Conservation (phyloP, 106 monocot species). For the Dactylorhiza incarnata region DNA sequence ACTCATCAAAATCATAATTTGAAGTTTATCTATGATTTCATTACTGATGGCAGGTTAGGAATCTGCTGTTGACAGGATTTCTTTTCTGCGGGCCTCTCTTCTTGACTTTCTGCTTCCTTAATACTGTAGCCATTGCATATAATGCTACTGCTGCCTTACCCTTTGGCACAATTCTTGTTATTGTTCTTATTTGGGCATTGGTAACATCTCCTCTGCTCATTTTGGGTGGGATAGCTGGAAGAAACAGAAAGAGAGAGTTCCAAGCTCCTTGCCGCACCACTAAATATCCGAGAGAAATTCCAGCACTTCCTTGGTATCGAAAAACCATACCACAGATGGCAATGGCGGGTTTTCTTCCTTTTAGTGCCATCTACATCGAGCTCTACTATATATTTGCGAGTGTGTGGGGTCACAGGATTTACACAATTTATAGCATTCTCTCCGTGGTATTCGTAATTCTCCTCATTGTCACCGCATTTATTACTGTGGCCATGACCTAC, state of each 20-base stretch:
- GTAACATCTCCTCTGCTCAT: slow-evolving; percentile 67
- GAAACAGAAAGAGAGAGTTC: slow-evolving; percentile 60
- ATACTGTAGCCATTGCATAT: slow-evolving; percentile 64
- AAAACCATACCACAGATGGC: slow-evolving; percentile 61
- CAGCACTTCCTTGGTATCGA: slow-evolving; percentile 58
- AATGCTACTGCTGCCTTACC: slow-evolving; percentile 69
- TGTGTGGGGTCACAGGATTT: slow-evolving; percentile 74
- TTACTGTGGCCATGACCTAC: slow-evolving; percentile 72
- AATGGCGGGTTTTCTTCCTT: slow-evolving; percentile 75
- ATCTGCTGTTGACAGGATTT: slow-evolving; percentile 57
- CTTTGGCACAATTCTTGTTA: slow-evolving; percentile 69
- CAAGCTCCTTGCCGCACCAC: slow-evolving; percentile 63
- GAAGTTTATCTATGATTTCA: background rate
- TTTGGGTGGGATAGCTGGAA: slow-evolving; percentile 72
- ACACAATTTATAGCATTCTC: slow-evolving; percentile 75
- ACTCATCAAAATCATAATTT: background rate
- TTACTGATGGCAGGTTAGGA: slow-evolving; percentile 44
- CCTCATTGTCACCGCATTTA: slow-evolving; percentile 77
- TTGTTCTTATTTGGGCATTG: slow-evolving; percentile 71
- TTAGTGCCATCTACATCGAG: slow-evolving; percentile 77
- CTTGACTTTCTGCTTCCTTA: slow-evolving; percentile 72
- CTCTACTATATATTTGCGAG: slow-evolving; percentile 85
- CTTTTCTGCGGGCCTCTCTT: slow-evolving; percentile 75
- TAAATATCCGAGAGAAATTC: slow-evolving; percentile 71
- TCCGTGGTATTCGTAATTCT: slow-evolving; percentile 74